phyloP scores from a whole-genome alignment of 2,329 filamentous ascomycete species.

The Cladosporium sp. region DNA sequence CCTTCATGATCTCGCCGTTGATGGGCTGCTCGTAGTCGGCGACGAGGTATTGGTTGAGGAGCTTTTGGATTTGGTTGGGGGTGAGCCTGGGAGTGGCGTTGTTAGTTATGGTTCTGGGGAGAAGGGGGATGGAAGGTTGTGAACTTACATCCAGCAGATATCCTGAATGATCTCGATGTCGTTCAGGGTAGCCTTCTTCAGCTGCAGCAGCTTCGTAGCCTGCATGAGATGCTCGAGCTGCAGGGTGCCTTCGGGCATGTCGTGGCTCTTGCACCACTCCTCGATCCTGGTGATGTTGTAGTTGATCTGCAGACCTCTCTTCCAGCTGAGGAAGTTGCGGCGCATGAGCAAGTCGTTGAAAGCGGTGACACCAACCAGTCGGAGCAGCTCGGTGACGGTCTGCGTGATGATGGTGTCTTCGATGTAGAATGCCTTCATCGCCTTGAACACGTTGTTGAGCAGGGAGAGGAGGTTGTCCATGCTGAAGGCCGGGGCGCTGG shows the following conservation, averaged over 20 bases:
- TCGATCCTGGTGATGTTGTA: constrained; percentile 99
- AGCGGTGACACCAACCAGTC: constrained; percentile 89
- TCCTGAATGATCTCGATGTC: constrained; percentile 99
- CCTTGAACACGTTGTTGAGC: constrained; percentile 94
- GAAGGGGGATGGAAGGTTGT: background rate
- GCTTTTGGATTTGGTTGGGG: constrained; percentile 97
- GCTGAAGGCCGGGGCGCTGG: constrained; percentile 89
- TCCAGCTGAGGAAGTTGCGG: constrained; percentile 98
- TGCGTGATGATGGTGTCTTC: constrained; percentile 95
- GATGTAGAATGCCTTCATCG: constrained; percentile 97
- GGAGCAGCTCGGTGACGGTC: constrained; percentile 86
- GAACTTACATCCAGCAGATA: constrained; percentile 96
- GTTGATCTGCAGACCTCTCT: constrained; percentile 97
- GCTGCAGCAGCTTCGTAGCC: constrained; percentile 94
- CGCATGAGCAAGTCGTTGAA: constrained; percentile 98
- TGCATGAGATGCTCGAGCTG: constrained; percentile 99
- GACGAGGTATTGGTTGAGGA: constrained; percentile 96
- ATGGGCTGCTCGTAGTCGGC: constrained; percentile 99
- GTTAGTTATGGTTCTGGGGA: background rate
- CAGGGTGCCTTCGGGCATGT: constrained; percentile 96
- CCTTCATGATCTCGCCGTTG: constrained; percentile 99
- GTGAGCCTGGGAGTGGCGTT: constrained; percentile 60
- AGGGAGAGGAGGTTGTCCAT: constrained; percentile 98
- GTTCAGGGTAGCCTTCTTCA: constrained; percentile 98
- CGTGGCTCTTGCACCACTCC: constrained; percentile 99